Conservation (phyloP, 78 protist species). For the Cavenderia fasciculata region DNA sequence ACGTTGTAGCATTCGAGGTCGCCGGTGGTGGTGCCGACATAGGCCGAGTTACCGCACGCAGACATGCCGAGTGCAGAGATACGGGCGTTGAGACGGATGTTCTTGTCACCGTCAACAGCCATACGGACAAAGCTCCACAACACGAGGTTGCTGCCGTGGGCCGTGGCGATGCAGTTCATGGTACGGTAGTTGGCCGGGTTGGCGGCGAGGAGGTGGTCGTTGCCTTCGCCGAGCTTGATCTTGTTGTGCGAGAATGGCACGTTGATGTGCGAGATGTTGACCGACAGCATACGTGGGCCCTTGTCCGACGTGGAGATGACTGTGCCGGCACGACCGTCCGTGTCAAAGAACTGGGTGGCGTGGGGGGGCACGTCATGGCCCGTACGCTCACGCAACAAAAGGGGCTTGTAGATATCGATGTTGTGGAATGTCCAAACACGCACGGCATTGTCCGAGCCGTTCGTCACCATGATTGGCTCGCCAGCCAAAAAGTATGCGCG, state of each 20-base stretch:
- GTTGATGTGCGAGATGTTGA: no score
- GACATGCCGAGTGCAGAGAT: conserved; percentile 31
- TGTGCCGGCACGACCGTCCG: conserved; percentile 2
- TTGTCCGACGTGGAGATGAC: no score
- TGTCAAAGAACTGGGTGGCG: conserved; percentile 29
- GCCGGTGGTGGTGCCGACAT: conserved; percentile 66
- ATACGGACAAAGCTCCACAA: no score
- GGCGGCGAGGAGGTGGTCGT: no score
- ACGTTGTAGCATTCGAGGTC: conserved; percentile 37
- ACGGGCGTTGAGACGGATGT: neutral
- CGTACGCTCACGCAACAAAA: conserved; percentile 62
- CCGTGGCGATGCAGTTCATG: no score
- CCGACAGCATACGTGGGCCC: no score
- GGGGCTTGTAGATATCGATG: neutral
- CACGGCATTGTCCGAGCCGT: conserved; percentile 60
- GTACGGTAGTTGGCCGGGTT: no score
- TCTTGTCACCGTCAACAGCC: neutral
- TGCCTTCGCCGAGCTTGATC: neutral
- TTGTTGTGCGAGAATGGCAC: neutral
- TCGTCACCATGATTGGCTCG: conserved; percentile 64
- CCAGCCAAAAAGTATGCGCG: conserved; percentile 29
- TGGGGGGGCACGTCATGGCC: conserved; percentile 84
- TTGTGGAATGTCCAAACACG: conserved; percentile 77
- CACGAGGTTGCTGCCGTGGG: no score
- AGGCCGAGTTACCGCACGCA: conserved; percentile 81